Evolutionary conservation across 164 flowering plant genomes (phyloP).

Genomic region (Tetracentron sinense): DNA sequence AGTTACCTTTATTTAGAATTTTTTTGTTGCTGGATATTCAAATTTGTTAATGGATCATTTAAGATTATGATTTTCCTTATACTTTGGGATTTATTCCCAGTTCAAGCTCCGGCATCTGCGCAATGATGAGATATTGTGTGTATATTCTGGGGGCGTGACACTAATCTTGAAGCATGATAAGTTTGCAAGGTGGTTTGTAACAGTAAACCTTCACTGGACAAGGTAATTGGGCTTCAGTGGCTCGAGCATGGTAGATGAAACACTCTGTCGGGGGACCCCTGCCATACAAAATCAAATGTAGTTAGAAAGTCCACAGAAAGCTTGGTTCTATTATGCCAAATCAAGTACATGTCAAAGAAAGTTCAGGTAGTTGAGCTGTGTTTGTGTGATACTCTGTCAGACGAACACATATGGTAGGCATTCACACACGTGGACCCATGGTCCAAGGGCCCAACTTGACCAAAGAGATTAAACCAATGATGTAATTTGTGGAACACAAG

Average conservation of each 20-base stretch:
- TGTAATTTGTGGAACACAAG: no score
- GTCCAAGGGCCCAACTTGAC: not conserved
- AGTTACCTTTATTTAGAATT: no score
- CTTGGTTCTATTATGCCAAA: constrained; percentile 2
- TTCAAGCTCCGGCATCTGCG: no score
- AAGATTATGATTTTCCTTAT: no score
- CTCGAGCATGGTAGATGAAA: constrained; percentile 88
- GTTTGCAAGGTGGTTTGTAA: not conserved
- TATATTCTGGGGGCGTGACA: no score
- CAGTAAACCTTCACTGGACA: constrained; percentile 24
- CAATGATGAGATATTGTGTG: no score
- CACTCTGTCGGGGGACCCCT: constrained; percentile 98
- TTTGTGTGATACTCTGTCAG: not conserved
- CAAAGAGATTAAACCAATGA: no score
- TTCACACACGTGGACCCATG: not conserved
- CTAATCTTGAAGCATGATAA: not conserved
- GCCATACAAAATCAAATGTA: constrained; percentile 21
- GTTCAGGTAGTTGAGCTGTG: not conserved
- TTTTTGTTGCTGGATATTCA: no score
- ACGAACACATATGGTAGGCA: not conserved
- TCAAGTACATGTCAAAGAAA: not conserved
- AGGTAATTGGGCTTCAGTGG: constrained; percentile 61
- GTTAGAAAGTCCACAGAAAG: not conserved
- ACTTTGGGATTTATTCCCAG: no score
- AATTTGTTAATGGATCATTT: no score